phyloP scores from a whole-genome alignment of 352 stramenopile genomes.

The Globisporangium paddicum region DNA sequence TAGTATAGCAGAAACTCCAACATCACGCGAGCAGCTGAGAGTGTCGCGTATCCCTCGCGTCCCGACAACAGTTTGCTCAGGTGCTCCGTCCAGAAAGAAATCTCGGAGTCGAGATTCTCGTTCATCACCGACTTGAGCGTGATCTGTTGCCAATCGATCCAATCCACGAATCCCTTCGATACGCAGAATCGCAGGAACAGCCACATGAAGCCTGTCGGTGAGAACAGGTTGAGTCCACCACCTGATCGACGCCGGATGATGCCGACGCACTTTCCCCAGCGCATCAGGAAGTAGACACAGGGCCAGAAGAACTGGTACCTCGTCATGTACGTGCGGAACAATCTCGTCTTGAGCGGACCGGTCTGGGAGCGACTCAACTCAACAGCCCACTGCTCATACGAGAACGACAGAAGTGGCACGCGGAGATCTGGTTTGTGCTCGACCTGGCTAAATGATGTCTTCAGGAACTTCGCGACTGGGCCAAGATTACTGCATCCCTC shows the following conservation, averaged over 20 bases:
- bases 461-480: slow-evolving; percentile 26
- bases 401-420: slow-evolving; percentile 63
- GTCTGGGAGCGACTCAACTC: slow-evolving; percentile 54
- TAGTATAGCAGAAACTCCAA: slow-evolving; percentile 56
- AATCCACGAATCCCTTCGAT: slow-evolving; percentile 36
- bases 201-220: slow-evolving; percentile 67
- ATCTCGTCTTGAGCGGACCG: slow-evolving; percentile 64
- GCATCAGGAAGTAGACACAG: slow-evolving; percentile 62
- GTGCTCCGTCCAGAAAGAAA: slow-evolving; percentile 59
- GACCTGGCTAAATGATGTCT: slow-evolving; percentile 28
- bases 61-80: slow-evolving; percentile 34
- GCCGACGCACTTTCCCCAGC: slow-evolving; percentile 66
- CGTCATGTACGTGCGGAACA: slow-evolving; percentile 67
- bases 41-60: slow-evolving; percentile 15
- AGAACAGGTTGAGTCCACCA: slow-evolving; percentile 50
- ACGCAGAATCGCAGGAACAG: slow-evolving; percentile 67
- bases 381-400: slow-evolving; percentile 54
- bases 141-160: slow-evolving; percentile 31
- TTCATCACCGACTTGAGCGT: slow-evolving; percentile 29
- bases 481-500: slow-evolving; percentile 21
- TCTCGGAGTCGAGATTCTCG: slow-evolving; percentile 47
- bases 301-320: slow-evolving; percentile 74
- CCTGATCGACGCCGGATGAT: slow-evolving; percentile 54
- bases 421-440: slow-evolving; percentile 39
- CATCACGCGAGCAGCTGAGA: slow-evolving; percentile 42